Percentiles rank a stretch among this genome's conserved stretches.
Evolutionary conservation across 2,329 filamentous ascomycete genomes (phyloP).

Genomic region (Teratosphaeria zuluensis): DNA sequence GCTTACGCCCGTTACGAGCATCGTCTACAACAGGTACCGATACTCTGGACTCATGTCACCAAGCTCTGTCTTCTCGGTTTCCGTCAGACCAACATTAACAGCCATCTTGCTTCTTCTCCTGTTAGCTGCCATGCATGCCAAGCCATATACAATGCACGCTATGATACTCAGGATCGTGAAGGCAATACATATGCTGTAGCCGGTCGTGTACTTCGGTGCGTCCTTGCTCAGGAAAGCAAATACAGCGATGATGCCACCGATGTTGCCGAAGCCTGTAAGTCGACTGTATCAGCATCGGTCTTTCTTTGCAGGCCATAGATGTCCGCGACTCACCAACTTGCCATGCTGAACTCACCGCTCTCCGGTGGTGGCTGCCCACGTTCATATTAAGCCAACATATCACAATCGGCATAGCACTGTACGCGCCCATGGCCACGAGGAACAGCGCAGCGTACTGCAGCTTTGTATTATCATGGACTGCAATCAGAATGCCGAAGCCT

Average conservation of each 20-base stretch:
- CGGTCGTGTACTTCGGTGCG: conserved; percentile 57
- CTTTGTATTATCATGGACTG: conserved; percentile 55
- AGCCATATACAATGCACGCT: conserved; percentile 51
- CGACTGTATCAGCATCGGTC: not conserved
- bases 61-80: conserved; percentile 52
- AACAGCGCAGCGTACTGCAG: conserved; percentile 74
- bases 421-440: conserved; percentile 59
- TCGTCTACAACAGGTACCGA: conserved; percentile 40
- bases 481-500: conserved; percentile 67
- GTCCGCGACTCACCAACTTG: conserved; percentile 28
- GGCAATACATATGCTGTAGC: conserved; percentile 67
- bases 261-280: conserved; percentile 33
- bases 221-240: conserved; percentile 47
- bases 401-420: conserved; percentile 75
- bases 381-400: conserved; percentile 50
- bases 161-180: conserved; percentile 61
- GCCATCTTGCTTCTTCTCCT: conserved; percentile 43
- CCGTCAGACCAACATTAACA: conserved; percentile 42
- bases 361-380: conserved; percentile 36
- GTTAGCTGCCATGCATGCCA: conserved; percentile 53
- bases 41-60: conserved; percentile 53
- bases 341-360: conserved; percentile 33
- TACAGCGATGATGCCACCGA: conserved; percentile 43
- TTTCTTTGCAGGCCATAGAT: not conserved
- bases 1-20: not conserved